phyloP scores from a whole-genome alignment of 176 grass and related monocot species.

The Areca catechu region DNA sequence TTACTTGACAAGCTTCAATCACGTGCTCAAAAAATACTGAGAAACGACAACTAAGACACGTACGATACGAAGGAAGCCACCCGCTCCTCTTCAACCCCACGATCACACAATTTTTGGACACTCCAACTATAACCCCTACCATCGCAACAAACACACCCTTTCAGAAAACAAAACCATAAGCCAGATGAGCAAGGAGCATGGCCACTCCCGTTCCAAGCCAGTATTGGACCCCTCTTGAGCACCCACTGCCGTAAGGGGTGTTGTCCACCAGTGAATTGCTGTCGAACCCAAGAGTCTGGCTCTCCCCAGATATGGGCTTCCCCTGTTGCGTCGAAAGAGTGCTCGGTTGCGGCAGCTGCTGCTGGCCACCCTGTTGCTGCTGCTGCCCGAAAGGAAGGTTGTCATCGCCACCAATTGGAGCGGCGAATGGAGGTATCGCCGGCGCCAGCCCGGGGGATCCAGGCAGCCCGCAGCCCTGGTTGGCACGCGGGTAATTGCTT shows the following conservation, averaged over 20 bases:
- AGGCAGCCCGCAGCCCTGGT: constrained; percentile 27
- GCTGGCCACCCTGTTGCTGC: constrained; percentile 3
- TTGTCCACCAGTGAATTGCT: constrained; percentile 66
- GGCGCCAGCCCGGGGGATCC: constrained; percentile 10
- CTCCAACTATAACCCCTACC: too few relatives aligned
- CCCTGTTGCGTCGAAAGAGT: too few relatives aligned
- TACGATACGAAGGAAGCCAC: too few relatives aligned
- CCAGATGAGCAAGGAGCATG: not conserved
- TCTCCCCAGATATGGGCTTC: constrained; percentile 3
- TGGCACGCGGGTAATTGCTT: constrained; percentile 29
- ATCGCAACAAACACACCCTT: too few relatives aligned
- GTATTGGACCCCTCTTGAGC: constrained; percentile 7
- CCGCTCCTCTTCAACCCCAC: too few relatives aligned
- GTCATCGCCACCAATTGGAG: constrained; percentile 42
- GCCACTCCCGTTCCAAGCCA: not conserved
- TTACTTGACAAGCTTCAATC: too few relatives aligned
- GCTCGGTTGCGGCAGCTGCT: constrained; percentile 3
- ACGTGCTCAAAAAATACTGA: too few relatives aligned
- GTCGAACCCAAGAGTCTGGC: constrained; percentile 40
- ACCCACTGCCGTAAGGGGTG: constrained; percentile 62
- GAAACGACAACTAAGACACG: too few relatives aligned
- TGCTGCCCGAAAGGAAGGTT: constrained; percentile 48
- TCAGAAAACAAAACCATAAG: too few relatives aligned
- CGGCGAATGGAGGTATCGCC: constrained; percentile 41
- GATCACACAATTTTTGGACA: too few relatives aligned